Conservation (phyloP, 2,329 filamentous ascomycete genomes). For the Colletotrichum caudatum region DNA sequence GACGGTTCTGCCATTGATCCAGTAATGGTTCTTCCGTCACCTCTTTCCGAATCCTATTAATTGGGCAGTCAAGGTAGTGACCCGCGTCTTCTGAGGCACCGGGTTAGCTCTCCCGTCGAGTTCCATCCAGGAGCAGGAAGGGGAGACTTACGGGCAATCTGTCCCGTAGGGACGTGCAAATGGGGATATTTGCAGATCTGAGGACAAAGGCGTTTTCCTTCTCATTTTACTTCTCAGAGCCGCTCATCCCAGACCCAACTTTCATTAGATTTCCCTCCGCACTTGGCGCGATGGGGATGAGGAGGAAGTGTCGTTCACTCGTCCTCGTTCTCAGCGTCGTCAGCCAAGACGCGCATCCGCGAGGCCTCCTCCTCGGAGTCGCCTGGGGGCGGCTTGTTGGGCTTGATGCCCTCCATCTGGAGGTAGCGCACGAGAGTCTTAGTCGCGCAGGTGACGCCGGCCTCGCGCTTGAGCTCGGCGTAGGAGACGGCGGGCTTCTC, state of each 20-base stretch:
- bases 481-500: conserved; percentile 38
- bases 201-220: not conserved
- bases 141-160: conserved; percentile 25
- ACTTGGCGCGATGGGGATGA: not conserved
- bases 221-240: not conserved
- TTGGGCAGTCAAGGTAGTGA: not conserved
- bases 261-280: not conserved
- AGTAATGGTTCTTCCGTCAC: not conserved
- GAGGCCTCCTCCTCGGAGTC: conserved; percentile 40
- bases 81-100: not conserved
- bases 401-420: conserved; percentile 41
- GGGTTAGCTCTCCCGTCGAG: not conserved
- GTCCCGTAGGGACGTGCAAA: not conserved
- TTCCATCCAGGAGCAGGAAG: too few relatives aligned
- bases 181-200: not conserved
- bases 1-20: not conserved
- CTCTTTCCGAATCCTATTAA: not conserved
- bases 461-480: conserved; percentile 37
- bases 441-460: conserved; percentile 36
- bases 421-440: conserved; percentile 39
- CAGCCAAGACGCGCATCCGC: conserved; percentile 29
- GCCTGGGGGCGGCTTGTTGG: conserved; percentile 38
- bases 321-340: conserved; percentile 29
- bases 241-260: conserved; percentile 3
- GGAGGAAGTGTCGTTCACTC: conserved; percentile 5